phyloP scores from a whole-genome alignment of 1,284 basidiomycete genomes.

The Laetiporus sulphureus region DNA sequence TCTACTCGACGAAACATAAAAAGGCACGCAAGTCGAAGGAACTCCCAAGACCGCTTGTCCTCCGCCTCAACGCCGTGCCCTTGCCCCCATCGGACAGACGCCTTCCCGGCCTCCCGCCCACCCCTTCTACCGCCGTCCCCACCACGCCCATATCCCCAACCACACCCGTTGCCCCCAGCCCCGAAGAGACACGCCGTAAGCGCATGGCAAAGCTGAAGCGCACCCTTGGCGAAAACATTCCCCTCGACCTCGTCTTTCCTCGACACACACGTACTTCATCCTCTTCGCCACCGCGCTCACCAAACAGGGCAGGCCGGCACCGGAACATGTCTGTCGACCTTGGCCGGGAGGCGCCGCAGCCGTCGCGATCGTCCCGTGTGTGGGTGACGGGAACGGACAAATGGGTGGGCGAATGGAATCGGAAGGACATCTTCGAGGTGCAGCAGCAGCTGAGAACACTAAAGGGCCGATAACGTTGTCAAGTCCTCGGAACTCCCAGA shows the following conservation, averaged over 20 bases:
- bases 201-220: slow-evolving; percentile 45
- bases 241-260: slow-evolving; percentile 43
- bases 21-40: slow-evolving; percentile 10
- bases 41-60: slow-evolving; percentile 23
- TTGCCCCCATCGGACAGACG: slow-evolving; percentile 15
- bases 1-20: slow-evolving; percentile 5
- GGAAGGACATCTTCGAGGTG: slow-evolving; percentile 26
- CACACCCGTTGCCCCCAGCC: slow-evolving; percentile 18
- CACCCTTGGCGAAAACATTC: slow-evolving; percentile 48
- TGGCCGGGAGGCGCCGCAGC: not conserved
- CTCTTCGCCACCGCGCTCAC: not conserved
- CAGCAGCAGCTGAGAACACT: slow-evolving; percentile 24
- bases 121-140: slow-evolving; percentile 2
- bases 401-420: slow-evolving; percentile 28
- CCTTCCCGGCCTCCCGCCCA: slow-evolving; percentile 2
- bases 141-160: slow-evolving; percentile 15
- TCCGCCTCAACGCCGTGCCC: slow-evolving; percentile 24
- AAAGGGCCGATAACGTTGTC: too few species aligned
- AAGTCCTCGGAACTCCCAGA: too few species aligned
- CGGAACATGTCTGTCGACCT: slow-evolving; percentile 22
- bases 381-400: slow-evolving; percentile 20
- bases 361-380: slow-evolving; percentile 11
- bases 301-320: slow-evolving; percentile 1
- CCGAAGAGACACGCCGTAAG: slow-evolving; percentile 24
- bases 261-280: slow-evolving; percentile 6